A percentile compares a stretch with the other conserved stretches of the same genome.
These are phyloP conservation scores for Podaxis pistillaris DNA, from an alignment of 768 basidiomycete species.

Conservation along the genomic window DNA sequence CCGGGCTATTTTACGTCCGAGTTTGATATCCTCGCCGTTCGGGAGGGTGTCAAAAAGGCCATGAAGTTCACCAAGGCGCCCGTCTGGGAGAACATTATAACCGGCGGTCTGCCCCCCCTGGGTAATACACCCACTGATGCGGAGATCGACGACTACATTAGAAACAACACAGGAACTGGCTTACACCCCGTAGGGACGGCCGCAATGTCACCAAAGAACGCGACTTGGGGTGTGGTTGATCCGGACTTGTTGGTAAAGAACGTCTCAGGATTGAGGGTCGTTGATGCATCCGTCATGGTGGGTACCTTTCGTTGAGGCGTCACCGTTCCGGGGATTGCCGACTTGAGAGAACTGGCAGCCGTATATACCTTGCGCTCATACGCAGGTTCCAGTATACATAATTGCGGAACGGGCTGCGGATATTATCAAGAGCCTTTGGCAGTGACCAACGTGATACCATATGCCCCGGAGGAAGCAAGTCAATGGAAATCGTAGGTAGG, in stretches of 20 bases:
- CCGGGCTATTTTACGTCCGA: constrained; percentile 11
- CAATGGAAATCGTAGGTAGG: too few relatives aligned
- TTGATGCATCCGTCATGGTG: constrained; percentile 37
- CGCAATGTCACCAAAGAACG: constrained; percentile 27
- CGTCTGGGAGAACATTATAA: constrained; percentile 18
- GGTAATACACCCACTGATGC: constrained; percentile 11
- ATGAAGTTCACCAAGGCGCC: constrained; percentile 21
- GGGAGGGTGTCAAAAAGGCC: constrained; percentile 19
- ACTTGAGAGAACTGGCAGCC: constrained; percentile 6
- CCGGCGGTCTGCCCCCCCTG: constrained; percentile 8
- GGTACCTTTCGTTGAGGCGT: constrained; percentile 7
- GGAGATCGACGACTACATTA: constrained; percentile 19
- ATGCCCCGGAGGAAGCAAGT: too few relatives aligned
- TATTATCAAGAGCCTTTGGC: constrained; percentile 15
- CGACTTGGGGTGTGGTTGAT: constrained; percentile 33
- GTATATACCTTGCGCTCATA: constrained; percentile 17
- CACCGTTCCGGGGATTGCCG: background rate
- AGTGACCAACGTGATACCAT: too few relatives aligned
- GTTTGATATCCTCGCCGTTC: constrained; percentile 17
- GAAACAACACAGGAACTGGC: constrained; percentile 20
- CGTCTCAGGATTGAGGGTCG: constrained; percentile 31
- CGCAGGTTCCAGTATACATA: constrained; percentile 14
- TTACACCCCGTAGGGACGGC: constrained; percentile 34
- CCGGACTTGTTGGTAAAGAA: constrained; percentile 37
- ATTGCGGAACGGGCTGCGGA: constrained; percentile 19